Conservation (phyloP, 75 land plant species). For the Sequoia sempervirens region DNA sequence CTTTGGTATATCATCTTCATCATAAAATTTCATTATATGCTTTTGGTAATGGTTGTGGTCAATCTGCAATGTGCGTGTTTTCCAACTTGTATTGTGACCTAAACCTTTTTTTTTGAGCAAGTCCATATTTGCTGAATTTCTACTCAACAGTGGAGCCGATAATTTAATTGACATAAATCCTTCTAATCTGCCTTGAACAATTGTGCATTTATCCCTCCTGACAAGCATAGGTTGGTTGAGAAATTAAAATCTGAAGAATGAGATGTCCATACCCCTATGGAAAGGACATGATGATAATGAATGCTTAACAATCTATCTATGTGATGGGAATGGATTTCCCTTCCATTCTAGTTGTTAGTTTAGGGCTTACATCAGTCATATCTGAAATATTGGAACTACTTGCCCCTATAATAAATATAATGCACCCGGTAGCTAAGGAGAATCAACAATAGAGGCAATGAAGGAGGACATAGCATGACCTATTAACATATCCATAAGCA, state of each 20-base stretch:
- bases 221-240: background rate
- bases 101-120: background rate
- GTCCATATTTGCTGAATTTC: background rate
- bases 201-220: background rate
- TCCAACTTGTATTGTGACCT: background rate
- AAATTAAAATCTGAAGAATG: background rate
- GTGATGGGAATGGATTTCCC: background rate
- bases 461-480: too few species aligned
- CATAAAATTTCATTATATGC: too few species aligned
- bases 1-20: background rate
- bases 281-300: background rate
- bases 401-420: too few species aligned
- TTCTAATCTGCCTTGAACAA: background rate
- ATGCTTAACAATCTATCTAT: background rate
- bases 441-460: too few species aligned
- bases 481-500: too few species aligned
- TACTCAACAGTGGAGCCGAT: background rate
- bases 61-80: too few species aligned
- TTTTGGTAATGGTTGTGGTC: background rate
- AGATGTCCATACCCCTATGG: background rate
- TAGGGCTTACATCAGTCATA: too few species aligned
- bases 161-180: background rate
- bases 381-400: too few species aligned
- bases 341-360: background rate
- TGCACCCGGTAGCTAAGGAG: too few species aligned